Base-by-base conservation (phyloP, 2,329 filamentous ascomycete genomes). In the Sporothrix curviconia region DNA sequence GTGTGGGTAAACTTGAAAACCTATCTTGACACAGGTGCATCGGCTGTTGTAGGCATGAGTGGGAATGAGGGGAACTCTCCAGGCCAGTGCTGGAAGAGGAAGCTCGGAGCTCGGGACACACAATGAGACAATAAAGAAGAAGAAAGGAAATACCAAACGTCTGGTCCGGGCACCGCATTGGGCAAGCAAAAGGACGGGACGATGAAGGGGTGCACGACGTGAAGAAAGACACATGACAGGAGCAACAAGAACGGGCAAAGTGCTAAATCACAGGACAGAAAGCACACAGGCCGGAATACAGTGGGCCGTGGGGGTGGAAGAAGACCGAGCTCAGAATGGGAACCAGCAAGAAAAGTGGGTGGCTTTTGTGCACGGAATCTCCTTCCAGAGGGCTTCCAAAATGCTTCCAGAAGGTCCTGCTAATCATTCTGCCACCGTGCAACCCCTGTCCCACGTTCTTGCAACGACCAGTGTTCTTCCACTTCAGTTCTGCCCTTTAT, bases 351-450 rank as follows among this genome's bases (percentile, higher is more conserved):
- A 28, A 30, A 40, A 53, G 37, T 50, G 46, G n/a, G n/a, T n/a
- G 46, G 25, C 30, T 34, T 47, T 24, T 37, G 37, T 32, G 46
- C 46, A 50, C 46, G 46, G 46, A 36, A 37, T n/a, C 12, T 37
- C 15, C 28, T 40, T 40, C 37, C n/a, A 49, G 46, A 50, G 25
- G 19, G 32, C 46, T 37, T 50, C 46, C 46, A 50, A 50, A 50
- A 50, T 50, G 46, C 46, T 50, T 50, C 46, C 46, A 50, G 46
- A 50, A 50, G 46, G 42, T 28, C 14, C 30, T 49, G 46, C 46
- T 49, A 22, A 36, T 24, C 32, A 2, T 36, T 19, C 25, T 37
- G 15, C 46, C 32, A n/a, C 46, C 30, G 19, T 50, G 46, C 30
- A 32, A 17, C 43, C 43, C 43, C 43, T 46, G 46, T 49, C n/a